A percentile compares a stretch with the other conserved stretches of the same genome.
Conservation (phyloP, 2,329 filamentous ascomycete genomes). For the Magnaporthiopsis incrustans region DNA sequence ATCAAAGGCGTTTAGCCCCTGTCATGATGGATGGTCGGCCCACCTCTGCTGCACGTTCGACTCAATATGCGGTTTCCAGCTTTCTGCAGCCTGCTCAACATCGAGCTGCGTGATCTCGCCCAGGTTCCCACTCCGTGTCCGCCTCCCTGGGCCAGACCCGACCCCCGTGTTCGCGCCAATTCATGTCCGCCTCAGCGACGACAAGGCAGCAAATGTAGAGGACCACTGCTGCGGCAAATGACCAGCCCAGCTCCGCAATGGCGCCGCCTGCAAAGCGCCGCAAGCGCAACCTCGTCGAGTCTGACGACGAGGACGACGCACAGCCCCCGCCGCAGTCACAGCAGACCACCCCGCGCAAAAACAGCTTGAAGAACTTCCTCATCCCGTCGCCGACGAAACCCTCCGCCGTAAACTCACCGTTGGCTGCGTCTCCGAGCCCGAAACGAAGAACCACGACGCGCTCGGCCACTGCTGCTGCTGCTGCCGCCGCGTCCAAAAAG, state of each 20-base stretch:
- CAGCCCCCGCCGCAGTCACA: constrained; percentile 29
- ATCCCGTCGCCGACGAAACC: constrained; percentile 42
- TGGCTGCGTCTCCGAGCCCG: constrained; percentile 33
- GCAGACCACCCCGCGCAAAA: constrained; percentile 19
- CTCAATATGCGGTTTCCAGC: background rate
- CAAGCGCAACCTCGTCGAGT: constrained; percentile 46
- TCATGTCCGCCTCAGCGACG: background rate
- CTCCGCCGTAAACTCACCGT: constrained; percentile 16
- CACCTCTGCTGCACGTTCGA: background rate
- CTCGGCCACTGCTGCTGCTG: constrained; percentile 11
- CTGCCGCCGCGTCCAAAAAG: constrained; percentile 9
- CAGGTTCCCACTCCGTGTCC: background rate
- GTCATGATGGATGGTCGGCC: too few species aligned
- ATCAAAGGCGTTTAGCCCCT: too few species aligned
- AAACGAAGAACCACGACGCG: constrained; percentile 23
- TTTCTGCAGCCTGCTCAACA: background rate
- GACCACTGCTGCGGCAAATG: background rate
- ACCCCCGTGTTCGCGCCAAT: background rate
- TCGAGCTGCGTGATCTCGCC: background rate
- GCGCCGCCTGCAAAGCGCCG: constrained; percentile 51
- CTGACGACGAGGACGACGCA: constrained; percentile 41
- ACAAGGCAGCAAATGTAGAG: constrained; percentile 2
- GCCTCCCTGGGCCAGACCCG: background rate
- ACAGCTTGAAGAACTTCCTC: constrained; percentile 46
- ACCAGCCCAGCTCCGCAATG: constrained; percentile 31